Evolutionary conservation across 2,329 filamentous ascomycete genomes (phyloP).

Genomic region (Alternaria gaisen): DNA sequence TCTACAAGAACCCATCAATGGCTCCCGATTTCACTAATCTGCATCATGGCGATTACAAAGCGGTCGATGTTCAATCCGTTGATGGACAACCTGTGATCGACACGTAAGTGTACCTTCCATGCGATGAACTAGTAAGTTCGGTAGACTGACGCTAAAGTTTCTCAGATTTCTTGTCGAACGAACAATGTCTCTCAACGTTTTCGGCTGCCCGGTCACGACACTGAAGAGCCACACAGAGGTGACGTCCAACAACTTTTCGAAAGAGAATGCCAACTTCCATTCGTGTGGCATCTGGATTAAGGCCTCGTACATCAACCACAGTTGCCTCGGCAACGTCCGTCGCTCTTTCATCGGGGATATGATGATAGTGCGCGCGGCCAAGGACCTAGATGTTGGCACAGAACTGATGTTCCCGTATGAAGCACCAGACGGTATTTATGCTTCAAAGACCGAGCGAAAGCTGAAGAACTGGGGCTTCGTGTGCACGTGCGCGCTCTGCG

Average conservation of each 20-base stretch:
- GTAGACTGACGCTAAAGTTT: neutral
- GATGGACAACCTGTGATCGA: conserved; percentile 58
- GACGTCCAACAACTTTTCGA: conserved; percentile 6
- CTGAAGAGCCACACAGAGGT: conserved; percentile 19
- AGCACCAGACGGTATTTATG: neutral
- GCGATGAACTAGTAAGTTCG: neutral
- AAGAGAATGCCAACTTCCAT: neutral
- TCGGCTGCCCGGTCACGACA: conserved; percentile 47
- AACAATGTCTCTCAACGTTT: conserved; percentile 57
- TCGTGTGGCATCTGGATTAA: conserved; percentile 52
- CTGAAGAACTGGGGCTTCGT: conserved; percentile 27
- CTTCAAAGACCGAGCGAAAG: neutral
- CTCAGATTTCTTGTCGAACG: conserved; percentile 56
- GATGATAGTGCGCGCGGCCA: conserved; percentile 52
- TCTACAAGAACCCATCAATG: conserved; percentile 54
- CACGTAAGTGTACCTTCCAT: conserved; percentile 32
- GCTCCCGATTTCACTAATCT: conserved; percentile 46
- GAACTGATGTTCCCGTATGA: conserved; percentile 32
- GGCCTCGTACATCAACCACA: conserved; percentile 57
- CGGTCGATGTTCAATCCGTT: conserved; percentile 26
- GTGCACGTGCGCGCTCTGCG: conserved; percentile 29
- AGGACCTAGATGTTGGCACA: conserved; percentile 32
- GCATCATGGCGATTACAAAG: conserved; percentile 52
- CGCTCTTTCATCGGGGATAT: conserved; percentile 53
- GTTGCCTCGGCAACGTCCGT: conserved; percentile 50